These are phyloP conservation scores for Diatrype stigma DNA, from an alignment of 2,329 filamentous ascomycete species.

Conservation along the genomic window DNA sequence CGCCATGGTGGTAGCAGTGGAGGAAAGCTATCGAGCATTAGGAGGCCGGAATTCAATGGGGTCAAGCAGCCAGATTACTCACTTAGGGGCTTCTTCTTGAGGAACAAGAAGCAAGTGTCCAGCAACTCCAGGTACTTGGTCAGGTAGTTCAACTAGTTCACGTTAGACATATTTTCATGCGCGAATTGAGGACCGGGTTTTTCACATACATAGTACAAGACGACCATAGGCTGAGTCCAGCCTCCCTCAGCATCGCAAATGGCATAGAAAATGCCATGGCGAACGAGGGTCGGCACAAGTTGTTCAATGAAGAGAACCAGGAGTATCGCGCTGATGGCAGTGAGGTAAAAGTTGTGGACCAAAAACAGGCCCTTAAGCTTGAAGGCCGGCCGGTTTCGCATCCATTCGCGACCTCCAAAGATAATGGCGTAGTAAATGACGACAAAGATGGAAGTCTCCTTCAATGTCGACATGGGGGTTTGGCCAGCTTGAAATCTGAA, in stretches of 20 bases:
- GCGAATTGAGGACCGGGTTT: not conserved
- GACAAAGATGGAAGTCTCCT: conserved; percentile 75
- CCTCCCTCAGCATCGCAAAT: conserved; percentile 81
- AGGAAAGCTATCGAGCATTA: conserved; percentile 65
- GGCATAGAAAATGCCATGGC: conserved; percentile 79
- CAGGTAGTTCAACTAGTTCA: conserved; percentile 81
- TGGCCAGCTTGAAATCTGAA: conserved; percentile 78
- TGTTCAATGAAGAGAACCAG: conserved; percentile 87
- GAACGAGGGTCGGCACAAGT: conserved; percentile 75
- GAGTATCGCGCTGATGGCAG: conserved; percentile 74
- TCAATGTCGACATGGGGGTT: conserved; percentile 87
- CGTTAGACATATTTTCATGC: conserved; percentile 31
- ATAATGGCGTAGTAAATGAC: conserved; percentile 89
- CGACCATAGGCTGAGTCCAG: conserved; percentile 89
- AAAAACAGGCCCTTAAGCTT: conserved; percentile 88
- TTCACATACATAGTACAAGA: conserved; percentile 87
- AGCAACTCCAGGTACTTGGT: conserved; percentile 96
- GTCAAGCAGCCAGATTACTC: conserved; percentile 25
- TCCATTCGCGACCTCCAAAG: conserved; percentile 85
- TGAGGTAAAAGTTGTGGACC: conserved; percentile 94
- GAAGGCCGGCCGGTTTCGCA: conserved; percentile 81
- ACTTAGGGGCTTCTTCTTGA: conserved; percentile 99
- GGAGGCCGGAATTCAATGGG: not conserved
- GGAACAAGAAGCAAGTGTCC: conserved; percentile 93
- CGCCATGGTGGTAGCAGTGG: conserved; percentile 98